Evolutionary conservation across 768 basidiomycete genomes (phyloP), one percentile per base, ranked within the genome.

Genomic region (Russula dissimulans): DNA sequence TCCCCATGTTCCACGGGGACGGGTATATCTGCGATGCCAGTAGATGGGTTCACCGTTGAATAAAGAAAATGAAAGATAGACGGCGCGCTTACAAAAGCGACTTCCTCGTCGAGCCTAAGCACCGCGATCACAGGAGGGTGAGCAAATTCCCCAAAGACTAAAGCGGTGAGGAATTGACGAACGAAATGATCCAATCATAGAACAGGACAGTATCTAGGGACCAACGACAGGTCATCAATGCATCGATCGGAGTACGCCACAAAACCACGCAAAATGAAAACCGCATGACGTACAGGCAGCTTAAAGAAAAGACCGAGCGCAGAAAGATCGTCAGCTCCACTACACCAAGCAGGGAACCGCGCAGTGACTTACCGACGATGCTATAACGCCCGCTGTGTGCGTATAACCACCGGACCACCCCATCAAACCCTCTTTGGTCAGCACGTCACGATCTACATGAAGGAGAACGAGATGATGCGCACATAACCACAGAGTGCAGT

Each of bases 111-210:
- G 5, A 64, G 43, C 22, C 63, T 64, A 31, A 34, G 29, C 22
- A 22, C 48, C 39, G 8, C 36, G 5, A 46, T 11, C 5, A 17
- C 11, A 29, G 15, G 45, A 39, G 57, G 42, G 38, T 43, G 12
- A 36, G 15, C 8, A 41, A 10, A 38, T 38, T 41, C 12, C 42
- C n/a, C 15, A 15, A 6, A 39, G 48, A 26, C 17, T 8, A 39
- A 45, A 51, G 49, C 0, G 15, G 43, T 10, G 5, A 50, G 38
- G 8, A 38, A 39, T 46, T 10, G 12, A 65, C 65, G 54, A 26
- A 65, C 65, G 58, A 55, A 18, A 54, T 59, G 34, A 65, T 43
- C 65, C 65, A 65, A 48, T 65, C 65, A 51, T 65, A 65, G 44
- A 65, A 54, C 22, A 59, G 49, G 36, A 65, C n/a, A 17, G 46